Evolutionary conservation across 352 stramenopile species (phyloP).

Genomic region (Phytophthora ramorum): DNA sequence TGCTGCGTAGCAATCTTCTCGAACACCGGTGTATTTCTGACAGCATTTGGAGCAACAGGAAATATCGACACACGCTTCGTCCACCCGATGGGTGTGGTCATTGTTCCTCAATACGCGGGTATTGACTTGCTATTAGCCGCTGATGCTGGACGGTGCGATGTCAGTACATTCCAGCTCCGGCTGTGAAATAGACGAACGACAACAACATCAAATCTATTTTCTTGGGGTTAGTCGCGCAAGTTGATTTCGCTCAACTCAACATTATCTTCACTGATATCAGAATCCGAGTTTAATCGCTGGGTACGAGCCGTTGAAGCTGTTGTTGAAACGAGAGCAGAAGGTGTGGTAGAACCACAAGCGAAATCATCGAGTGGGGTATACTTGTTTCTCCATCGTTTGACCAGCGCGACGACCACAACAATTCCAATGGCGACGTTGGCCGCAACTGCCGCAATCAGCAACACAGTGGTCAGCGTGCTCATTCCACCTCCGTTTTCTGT

Average conservation of each 20-base stretch:
- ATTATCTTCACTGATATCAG: constrained; percentile 33
- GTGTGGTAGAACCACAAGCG: constrained; percentile 14
- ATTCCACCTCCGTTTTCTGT: constrained; percentile 16
- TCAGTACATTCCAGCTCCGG: constrained; percentile 46
- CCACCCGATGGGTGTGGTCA: constrained; percentile 38
- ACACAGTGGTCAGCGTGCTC: constrained; percentile 46
- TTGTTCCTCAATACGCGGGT: constrained; percentile 6
- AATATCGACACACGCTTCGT: constrained; percentile 53
- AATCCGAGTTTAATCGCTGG: constrained; percentile 31
- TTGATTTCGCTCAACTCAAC: constrained; percentile 67
- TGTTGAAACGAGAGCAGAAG: constrained; percentile 18
- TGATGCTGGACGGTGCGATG: constrained; percentile 41
- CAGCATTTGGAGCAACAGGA: constrained; percentile 54
- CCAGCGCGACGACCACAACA: constrained; percentile 43
- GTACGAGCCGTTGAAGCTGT: constrained; percentile 16
- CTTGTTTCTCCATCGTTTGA: constrained; percentile 66
- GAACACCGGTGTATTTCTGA: constrained; percentile 51
- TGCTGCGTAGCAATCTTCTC: constrained; percentile 54
- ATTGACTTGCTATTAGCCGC: constrained; percentile 29
- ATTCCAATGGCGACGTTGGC: constrained; percentile 42
- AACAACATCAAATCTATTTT: constrained; percentile 33
- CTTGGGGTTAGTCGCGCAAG: constrained; percentile 41
- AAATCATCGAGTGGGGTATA: constrained; percentile 56
- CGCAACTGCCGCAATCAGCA: constrained; percentile 41
- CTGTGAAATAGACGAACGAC: constrained; percentile 4